phyloP scores from a whole-genome alignment of 495 filamentous ascomycete genomes.

The Podospora sp. region DNA sequence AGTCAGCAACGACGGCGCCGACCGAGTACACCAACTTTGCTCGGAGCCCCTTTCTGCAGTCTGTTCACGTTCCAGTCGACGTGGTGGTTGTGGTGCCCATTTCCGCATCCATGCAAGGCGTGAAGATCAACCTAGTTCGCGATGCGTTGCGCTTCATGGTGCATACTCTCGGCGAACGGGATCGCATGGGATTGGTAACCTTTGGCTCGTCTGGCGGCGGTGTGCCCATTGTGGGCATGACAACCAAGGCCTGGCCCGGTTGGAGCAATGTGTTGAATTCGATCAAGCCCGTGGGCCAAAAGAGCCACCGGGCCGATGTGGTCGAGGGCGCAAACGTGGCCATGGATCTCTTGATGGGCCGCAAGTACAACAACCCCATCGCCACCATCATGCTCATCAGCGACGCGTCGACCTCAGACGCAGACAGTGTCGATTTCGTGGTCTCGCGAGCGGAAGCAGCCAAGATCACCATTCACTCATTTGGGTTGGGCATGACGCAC shows the following conservation, averaged over 20 bases:
- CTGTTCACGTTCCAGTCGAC: slow-evolving; percentile 90
- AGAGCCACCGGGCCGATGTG: slow-evolving; percentile 93
- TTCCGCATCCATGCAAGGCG: slow-evolving; percentile 97
- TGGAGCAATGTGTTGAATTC: slow-evolving; percentile 88
- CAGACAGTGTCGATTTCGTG: slow-evolving; percentile 97
- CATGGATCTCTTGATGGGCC: slow-evolving; percentile 98
- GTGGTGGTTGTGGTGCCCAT: slow-evolving; percentile 97
- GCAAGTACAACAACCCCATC: slow-evolving; percentile 93
- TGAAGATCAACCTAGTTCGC: slow-evolving; percentile 95
- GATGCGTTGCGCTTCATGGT: slow-evolving; percentile 94
- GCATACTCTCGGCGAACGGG: slow-evolving; percentile 84
- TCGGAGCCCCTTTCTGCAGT: slow-evolving; percentile 56
- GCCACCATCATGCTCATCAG: slow-evolving; percentile 97
- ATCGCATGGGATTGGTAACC: slow-evolving; percentile 96
- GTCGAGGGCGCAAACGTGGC: slow-evolving; percentile 98
- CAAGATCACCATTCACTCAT: slow-evolving; percentile 97
- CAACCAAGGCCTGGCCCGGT: slow-evolving; percentile 87
- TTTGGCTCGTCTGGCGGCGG: slow-evolving; percentile 95
- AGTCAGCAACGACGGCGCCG: slow-evolving; percentile 75
- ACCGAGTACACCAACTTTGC: slow-evolving; percentile 77
- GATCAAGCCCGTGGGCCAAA: slow-evolving; percentile 92
- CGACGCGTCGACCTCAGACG: slow-evolving; percentile 96
- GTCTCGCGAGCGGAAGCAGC: slow-evolving; percentile 97
- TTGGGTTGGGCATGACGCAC: slow-evolving; percentile 93
- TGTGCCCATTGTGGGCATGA: slow-evolving; percentile 96